These are phyloP conservation scores for Nigrospora oryzae DNA, from an alignment of 2,329 filamentous ascomycete genomes.

Conservation along the genomic window DNA sequence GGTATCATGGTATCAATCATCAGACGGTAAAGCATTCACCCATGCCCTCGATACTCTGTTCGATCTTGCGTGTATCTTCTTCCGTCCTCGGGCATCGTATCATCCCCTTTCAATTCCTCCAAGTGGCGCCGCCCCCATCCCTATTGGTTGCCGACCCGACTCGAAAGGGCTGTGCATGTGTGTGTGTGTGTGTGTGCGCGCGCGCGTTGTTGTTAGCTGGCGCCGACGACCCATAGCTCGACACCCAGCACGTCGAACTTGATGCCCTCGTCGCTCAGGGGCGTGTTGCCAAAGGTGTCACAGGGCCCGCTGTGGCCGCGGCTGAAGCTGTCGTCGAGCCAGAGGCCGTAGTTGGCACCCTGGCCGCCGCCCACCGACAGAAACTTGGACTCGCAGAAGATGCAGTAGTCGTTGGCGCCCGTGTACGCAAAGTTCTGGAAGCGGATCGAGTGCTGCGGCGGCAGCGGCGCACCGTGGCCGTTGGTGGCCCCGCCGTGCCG, in stretches of 20 bases:
- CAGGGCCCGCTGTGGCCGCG: slow-evolving; percentile 76
- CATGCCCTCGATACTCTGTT: no score
- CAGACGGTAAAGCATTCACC: no score
- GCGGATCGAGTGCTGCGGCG: slow-evolving; percentile 60
- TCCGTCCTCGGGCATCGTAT: no score
- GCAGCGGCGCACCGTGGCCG: slow-evolving; percentile 14
- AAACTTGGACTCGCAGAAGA: slow-evolving; percentile 81
- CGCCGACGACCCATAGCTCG: slow-evolving; percentile 86
- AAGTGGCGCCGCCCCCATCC: no score
- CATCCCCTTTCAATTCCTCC: no score
- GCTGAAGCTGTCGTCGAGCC: slow-evolving; percentile 82
- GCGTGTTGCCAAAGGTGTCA: slow-evolving; percentile 91
- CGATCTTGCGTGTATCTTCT: no score
- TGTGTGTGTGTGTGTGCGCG: no score
- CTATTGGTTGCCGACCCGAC: no score
- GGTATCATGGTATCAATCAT: no score
- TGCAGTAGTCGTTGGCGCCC: slow-evolving; percentile 93
- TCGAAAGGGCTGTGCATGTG: no score
- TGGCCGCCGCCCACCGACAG: slow-evolving; percentile 65
- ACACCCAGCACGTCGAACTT: slow-evolving; percentile 89
- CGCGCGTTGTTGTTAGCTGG: slow-evolving; percentile 7
- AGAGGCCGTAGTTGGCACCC: slow-evolving; percentile 86
- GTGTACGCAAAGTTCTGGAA: slow-evolving; percentile 98
- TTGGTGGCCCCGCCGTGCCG: background rate
- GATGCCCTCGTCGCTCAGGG: slow-evolving; percentile 81